phyloP scores from a whole-genome alignment of 129 eudicot genomes.

The Flaveria bidentis region DNA sequence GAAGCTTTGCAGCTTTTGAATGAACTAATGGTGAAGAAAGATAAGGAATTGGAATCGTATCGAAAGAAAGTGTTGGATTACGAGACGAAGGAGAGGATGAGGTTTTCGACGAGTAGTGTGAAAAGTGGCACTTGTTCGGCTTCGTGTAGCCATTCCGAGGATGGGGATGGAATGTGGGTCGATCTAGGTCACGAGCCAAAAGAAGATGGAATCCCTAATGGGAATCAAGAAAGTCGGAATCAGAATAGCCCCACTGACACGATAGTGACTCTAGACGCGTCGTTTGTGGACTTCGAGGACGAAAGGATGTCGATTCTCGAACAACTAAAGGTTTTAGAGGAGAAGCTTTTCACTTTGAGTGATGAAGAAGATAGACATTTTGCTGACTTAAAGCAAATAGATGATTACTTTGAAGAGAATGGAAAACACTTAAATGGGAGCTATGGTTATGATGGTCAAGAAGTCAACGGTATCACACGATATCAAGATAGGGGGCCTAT shows the following conservation, averaged over 20 bases:
- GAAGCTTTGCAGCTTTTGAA: conserved; percentile 93
- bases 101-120: conserved; percentile 49
- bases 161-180: conserved; percentile 76
- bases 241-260: conserved; percentile 61
- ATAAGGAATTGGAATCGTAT: conserved; percentile 68
- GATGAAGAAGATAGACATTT: conserved; percentile 68
- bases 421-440: conserved; percentile 51
- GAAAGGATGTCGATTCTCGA: conserved; percentile 84
- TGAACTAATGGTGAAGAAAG: conserved; percentile 89
- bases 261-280: conserved; percentile 61
- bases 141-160: conserved; percentile 86
- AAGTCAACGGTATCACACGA: conserved; percentile 46
- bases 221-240: conserved; percentile 45
- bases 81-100: conserved; percentile 61
- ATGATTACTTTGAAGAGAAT: conserved; percentile 53
- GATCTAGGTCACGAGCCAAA: conserved; percentile 67
- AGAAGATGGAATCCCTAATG: conserved; percentile 44
- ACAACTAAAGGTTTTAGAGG: conserved; percentile 93
- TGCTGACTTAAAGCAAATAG: conserved; percentile 45
- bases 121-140: conserved; percentile 71
- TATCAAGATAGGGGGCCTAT: conserved; percentile 49
- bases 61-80: conserved; percentile 78
- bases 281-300: conserved; percentile 77
- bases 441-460: conserved; percentile 35
- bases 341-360: conserved; percentile 74